Percentiles rank a stretch among this genome's conserved stretches.
Conservation (phyloP, 2,329 filamentous ascomycete genomes). For the Nemania diffusa region DNA sequence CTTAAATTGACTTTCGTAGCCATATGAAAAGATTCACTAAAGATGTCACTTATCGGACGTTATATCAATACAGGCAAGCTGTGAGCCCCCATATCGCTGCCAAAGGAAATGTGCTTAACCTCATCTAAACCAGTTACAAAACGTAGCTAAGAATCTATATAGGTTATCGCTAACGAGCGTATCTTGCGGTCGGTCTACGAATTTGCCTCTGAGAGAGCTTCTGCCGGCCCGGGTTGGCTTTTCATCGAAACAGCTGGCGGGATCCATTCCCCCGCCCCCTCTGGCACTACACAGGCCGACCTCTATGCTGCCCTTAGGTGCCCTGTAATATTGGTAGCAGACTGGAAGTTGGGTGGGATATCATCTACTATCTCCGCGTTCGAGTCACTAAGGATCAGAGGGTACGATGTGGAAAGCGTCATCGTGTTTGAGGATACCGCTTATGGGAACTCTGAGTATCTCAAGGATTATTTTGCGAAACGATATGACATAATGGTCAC, state of each 20-base stretch:
- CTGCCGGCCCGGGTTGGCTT: conserved; percentile 63
- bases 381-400: conserved; percentile 80
- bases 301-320: conserved; percentile 78
- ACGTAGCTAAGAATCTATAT: conserved; percentile 52
- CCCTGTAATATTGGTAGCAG: conserved; percentile 78
- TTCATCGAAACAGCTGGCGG: conserved; percentile 86
- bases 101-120: conserved; percentile 54
- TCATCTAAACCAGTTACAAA: background rate
- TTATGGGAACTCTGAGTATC: conserved; percentile 74
- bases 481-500: conserved; percentile 67
- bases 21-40: conserved; percentile 71
- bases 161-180: conserved; percentile 58
- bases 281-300: conserved; percentile 80
- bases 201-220: conserved; percentile 57
- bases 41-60: conserved; percentile 60
- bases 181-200: conserved; percentile 62
- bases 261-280: conserved; percentile 81
- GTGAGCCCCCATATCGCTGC: conserved; percentile 84
- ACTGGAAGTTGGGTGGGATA: conserved; percentile 81
- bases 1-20: conserved; percentile 52
- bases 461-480: conserved; percentile 73
- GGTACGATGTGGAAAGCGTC: conserved; percentile 78
- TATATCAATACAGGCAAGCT: conserved; percentile 78
- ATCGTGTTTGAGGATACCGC: conserved; percentile 73
- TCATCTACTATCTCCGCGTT: conserved; percentile 82